Conservation (phyloP, 202 grass and related monocot species). For the Bolboschoenoplectus hybrid region DNA sequence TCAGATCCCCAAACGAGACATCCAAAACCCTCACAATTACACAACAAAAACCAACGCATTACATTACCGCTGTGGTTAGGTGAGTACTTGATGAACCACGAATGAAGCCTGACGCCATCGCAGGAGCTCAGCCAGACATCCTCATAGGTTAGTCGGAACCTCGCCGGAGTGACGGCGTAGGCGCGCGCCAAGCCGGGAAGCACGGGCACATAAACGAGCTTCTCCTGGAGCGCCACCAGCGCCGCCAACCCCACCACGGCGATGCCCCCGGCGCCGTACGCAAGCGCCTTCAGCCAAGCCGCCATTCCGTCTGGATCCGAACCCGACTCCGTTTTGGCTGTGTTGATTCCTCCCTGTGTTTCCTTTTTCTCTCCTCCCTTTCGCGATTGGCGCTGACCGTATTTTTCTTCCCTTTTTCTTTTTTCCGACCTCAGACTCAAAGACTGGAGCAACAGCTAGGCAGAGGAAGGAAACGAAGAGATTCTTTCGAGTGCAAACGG, state of each 20-base stretch:
- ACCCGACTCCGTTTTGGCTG: constrained; percentile 39
- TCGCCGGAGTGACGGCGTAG: constrained; percentile 70
- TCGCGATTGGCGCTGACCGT: constrained; percentile 21
- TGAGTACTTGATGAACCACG: constrained; percentile 91
- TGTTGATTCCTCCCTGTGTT: constrained; percentile 30
- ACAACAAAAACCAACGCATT: constrained; percentile 2
- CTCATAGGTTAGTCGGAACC: constrained; percentile 70
- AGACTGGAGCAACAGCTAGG: not conserved
- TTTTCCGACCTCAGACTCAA: too few species aligned
- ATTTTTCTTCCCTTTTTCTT: not conserved
- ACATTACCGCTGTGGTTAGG: constrained; percentile 57
- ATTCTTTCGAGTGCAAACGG: not conserved
- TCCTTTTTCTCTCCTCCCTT: constrained; percentile 17
- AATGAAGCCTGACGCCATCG: constrained; percentile 91
- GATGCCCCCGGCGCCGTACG: constrained; percentile 75
- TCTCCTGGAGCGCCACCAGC: constrained; percentile 93
- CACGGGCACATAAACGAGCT: constrained; percentile 92
- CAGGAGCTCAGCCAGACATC: constrained; percentile 77
- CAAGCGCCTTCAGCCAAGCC: constrained; percentile 68
- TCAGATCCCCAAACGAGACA: not conserved
- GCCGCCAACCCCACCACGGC: constrained; percentile 70
- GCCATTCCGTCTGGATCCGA: constrained; percentile 48
- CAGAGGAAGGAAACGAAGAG: not conserved
- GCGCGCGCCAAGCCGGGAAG: constrained; percentile 83
- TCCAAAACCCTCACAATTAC: not conserved